Base-by-base conservation (phyloP, 2,329 filamentous ascomycete genomes). In the Cytospora mali region DNA sequence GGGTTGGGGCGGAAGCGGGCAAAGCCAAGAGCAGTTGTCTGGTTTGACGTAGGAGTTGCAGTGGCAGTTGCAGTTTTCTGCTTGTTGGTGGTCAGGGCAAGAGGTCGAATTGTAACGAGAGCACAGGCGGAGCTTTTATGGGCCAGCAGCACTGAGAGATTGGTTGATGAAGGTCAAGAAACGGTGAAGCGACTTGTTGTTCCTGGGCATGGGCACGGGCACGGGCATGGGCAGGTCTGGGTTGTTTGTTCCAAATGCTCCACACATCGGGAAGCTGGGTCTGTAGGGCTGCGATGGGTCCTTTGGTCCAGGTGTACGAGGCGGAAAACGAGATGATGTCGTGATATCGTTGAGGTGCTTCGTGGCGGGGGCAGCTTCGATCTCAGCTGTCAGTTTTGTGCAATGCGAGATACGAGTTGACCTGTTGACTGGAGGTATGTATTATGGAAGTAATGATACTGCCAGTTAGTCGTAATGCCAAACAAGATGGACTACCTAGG, bases 181-280 rank as follows among this genome's bases (percentile, higher is more conserved):
- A 23, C 29, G 53, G 55, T 31, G 28, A 25, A 28, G 55, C 42
- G 39, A 46, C 25, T 52, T 13, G 28, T 51, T n/a, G 18, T 23
- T 35, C 49, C 58, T n/a, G 14, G 25, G n/a, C 49, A 29, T 39
- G 13, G 49, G n/a, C n/a, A n/a, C n/a, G n/a, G n/a, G n/a, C n/a
- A n/a, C n/a, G 14, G 25, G n/a, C 49, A 29, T 39, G 13, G 49
- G 42, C 18, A 11, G 48, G 18, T 39, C n/a, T 18, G 16, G 14
- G 23, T 33, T 58, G 54, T 61, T 64, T 64, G 62, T 61, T 16
- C 21, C 42, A 29, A 51, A n/a, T 29, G 58, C 27, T 42, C 33
- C 58, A 55, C 51, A 14, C 29, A 27, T 39, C 28, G 46, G 57
- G 48, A 64, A 35, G 48, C 6, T 29, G 52, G 49, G 23, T 3